phyloP scores from a whole-genome alignment of 1,284 basidiomycete genomes.

The Tilletia setariae region DNA sequence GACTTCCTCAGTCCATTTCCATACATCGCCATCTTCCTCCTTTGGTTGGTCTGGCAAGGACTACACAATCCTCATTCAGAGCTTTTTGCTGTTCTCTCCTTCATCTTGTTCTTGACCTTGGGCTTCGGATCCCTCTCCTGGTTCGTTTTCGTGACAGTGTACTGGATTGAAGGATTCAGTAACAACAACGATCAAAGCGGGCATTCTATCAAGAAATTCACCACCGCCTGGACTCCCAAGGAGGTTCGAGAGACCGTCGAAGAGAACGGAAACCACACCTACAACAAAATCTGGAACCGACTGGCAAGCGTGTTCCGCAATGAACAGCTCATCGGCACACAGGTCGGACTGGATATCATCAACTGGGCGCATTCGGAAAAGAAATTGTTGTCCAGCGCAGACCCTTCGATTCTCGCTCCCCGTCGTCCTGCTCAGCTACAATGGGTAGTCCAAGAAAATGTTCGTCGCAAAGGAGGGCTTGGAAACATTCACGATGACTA shows the following conservation, averaged over 20 bases:
- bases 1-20: no score
- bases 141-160: no score
- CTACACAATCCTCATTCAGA: no score
- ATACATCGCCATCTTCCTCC: no score
- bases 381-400: not conserved
- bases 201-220: no score
- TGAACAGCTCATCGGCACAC: not conserved
- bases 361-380: not conserved
- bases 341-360: not conserved
- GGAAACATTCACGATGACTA: no score
- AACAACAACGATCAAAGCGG: no score
- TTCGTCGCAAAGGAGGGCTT: not conserved
- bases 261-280: not conserved
- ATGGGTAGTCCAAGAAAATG: not conserved
- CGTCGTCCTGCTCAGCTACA: not conserved
- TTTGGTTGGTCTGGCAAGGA: no score
- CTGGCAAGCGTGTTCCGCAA: not conserved
- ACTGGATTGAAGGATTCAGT: no score
- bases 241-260: not conserved
- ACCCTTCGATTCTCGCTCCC: not conserved
- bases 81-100: no score
- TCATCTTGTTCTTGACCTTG: no score
- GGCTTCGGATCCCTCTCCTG: no score
- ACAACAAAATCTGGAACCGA: not conserved
- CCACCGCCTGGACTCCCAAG: not conserved